Base-by-base conservation (phyloP, 306 rosid species). In the Bauhinia variegata region DNA sequence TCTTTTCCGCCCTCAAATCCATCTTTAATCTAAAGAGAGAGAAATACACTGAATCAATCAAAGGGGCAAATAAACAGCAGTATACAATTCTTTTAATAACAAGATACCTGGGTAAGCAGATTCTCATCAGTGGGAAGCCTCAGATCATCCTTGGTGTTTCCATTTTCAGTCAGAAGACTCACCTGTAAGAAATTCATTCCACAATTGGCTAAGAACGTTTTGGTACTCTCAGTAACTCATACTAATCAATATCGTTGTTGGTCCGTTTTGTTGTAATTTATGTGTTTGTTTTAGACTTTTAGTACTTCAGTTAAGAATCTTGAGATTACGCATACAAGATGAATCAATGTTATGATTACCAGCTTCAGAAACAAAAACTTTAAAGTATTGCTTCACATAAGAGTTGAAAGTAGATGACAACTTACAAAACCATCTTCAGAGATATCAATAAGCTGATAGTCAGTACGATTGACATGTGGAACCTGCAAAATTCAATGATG, bases 341-440 rank as follows among this genome's bases (percentile, higher is more conserved):
- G 39, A 55, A 5, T 33, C 0, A 17, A 38, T 12, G 33, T 37
- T 54, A 8, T 28, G 34, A 14, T 51, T 28, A 19, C 55, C 42
- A 55, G 46, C 59, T n/a, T n/a, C n/a, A 34, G 28, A 34, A 59
- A 57, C 51, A 28, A 19, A 11, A 16, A 53, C 43, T 42, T 14
- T 38, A 67, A 9, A 42, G 33, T 15, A 11, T 39, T 47, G 4
- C 54, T 11, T 43, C 30, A 41, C 31, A 47, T 53, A 19, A 49
- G 16, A n/a, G 31, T 73, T 16, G 9, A 10, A 30, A 59, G 42
- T 58, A 60, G 34, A 57, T 33, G 19, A 51, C 2, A 42, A 86
- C 92, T 80, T 74, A 86, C 96, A 78, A 88, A 89, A 47, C 88
- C 96, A 63, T 88, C 89, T 75, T 84, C 88, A 36, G 89, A 88